phyloP scores from a whole-genome alignment of 2,329 filamentous ascomycete species.

The Neonectria magnoliae region DNA sequence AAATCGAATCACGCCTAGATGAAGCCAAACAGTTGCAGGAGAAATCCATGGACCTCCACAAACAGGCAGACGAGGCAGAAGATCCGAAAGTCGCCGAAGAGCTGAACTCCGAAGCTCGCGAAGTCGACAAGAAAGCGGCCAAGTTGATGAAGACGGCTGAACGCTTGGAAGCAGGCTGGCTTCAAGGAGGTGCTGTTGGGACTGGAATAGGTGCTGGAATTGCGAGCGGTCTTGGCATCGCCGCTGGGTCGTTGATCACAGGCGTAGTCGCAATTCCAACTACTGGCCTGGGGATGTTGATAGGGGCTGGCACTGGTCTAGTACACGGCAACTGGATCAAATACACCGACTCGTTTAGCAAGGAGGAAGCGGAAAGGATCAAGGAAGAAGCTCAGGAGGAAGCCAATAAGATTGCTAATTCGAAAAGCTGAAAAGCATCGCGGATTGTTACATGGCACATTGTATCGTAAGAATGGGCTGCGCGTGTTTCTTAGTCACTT shows the following conservation, averaged over 20 bases:
- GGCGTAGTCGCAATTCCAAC: slow-evolving; percentile 36
- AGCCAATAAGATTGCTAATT: slow-evolving; percentile 30
- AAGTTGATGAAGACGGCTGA: slow-evolving; percentile 39
- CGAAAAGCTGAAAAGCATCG: too few species aligned
- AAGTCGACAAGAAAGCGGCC: slow-evolving; percentile 35
- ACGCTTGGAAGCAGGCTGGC: slow-evolving; percentile 31
- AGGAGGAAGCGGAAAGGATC: slow-evolving; percentile 32
- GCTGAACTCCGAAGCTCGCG: slow-evolving; percentile 23
- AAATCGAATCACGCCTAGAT: slow-evolving; percentile 29
- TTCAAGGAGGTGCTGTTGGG: slow-evolving; percentile 37
- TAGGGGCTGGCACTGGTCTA: slow-evolving; percentile 33
- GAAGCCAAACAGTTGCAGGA: slow-evolving; percentile 29
- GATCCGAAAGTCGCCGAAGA: slow-evolving; percentile 27
- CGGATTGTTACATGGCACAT: background rate
- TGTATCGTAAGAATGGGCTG: background rate
- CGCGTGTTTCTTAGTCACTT: background rate
- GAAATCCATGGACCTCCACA: slow-evolving; percentile 30
- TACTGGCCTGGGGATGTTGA: slow-evolving; percentile 30
- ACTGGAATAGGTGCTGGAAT: slow-evolving; percentile 36
- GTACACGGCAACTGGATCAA: slow-evolving; percentile 36
- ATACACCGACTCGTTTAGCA: slow-evolving; percentile 33
- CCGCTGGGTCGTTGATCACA: slow-evolving; percentile 31
- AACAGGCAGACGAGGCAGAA: slow-evolving; percentile 27
- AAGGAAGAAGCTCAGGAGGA: slow-evolving; percentile 33
- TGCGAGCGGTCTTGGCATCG: slow-evolving; percentile 31